Base-by-base conservation (phyloP, 257 asterid genomes). In the Fraxinus pennsylvanica region DNA sequence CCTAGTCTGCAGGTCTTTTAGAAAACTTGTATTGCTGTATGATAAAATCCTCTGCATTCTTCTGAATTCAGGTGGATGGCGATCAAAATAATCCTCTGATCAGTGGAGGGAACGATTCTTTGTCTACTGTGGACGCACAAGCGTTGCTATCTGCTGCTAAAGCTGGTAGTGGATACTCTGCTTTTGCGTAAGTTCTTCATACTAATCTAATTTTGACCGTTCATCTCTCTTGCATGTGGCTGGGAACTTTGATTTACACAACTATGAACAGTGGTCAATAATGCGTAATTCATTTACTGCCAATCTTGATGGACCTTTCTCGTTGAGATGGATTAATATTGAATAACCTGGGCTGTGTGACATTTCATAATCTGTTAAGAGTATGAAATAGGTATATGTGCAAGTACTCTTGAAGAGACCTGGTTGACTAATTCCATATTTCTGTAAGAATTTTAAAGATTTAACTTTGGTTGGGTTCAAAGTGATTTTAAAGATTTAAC, bases 131-230 rank as follows among this genome's bases (percentile, higher is more conserved):
- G 73, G 87, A 92, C 76, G 89, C 95, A 83, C 91, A 86, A 69
- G 91, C 96, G 29, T 84, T 90, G 33, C 47, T 92, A 9, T 88
- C 98, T 68, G 90, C 97, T 77, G 90, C 97, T 57, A 95, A 90
- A 90, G 93, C 97, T 81, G 97, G 97, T 63, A 81, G 94, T 84
- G 99, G 98, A 81, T 93, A 93, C 85, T 86, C 99, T 68, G 97
- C 97, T 74, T 96, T 90, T 81, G 99, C 97, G 98, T 96, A 90
- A 88, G 98, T 90, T 78, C 68, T 52, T 74, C n/a, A 30, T 71
- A 19, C 7, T 19, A 30, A n/a, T 45, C 21, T 39, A 39, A 54
- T 1, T 59, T 27, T 25, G 69, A 27, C 17, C 9, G 29, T n/a
- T 29, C 71, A 9, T 50, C 27, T n/a, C 32, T 63, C 69, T 2